These are phyloP conservation scores for Auriscalpium microsporum DNA, from an alignment of 768 basidiomycete species.

Conservation along the genomic window DNA sequence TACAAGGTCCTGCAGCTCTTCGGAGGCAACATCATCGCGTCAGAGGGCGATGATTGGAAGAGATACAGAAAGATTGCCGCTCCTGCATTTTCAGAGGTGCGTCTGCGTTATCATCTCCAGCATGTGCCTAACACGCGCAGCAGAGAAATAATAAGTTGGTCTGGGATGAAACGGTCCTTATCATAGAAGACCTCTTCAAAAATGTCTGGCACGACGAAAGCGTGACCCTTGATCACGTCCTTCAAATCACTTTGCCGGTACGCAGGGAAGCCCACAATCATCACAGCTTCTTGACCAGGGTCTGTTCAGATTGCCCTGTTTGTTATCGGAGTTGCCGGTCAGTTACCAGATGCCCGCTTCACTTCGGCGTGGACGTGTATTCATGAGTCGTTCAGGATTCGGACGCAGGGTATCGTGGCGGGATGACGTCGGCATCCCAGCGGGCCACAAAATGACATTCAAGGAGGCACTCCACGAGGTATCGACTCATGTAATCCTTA, in stretches of 20 bases:
- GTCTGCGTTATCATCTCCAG: not conserved
- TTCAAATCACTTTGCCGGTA: slow-evolving; percentile 49
- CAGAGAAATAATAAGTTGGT: slow-evolving; percentile 31
- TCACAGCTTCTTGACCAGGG: not conserved
- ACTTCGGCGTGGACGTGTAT: not conserved
- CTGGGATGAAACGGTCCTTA: slow-evolving; percentile 29
- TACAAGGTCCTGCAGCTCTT: slow-evolving; percentile 42
- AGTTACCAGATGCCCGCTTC: not conserved
- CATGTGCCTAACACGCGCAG: not conserved
- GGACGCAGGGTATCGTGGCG: slow-evolving; percentile 43
- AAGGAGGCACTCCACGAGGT: slow-evolving; percentile 39
- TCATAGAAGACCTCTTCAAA: slow-evolving; percentile 24
- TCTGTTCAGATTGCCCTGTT: slow-evolving; percentile 55
- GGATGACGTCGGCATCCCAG: slow-evolving; percentile 31
- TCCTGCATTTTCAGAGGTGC: slow-evolving; percentile 58
- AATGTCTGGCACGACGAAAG: slow-evolving; percentile 40
- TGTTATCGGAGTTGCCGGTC: slow-evolving; percentile 44
- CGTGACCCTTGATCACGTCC: slow-evolving; percentile 35
- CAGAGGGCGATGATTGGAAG: slow-evolving; percentile 60
- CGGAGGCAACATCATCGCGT: slow-evolving; percentile 53
- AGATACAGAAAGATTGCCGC: slow-evolving; percentile 52
- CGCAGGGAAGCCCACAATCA: slow-evolving; percentile 5
- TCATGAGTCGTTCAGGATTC: slow-evolving; percentile 25
- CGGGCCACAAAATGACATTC: slow-evolving; percentile 41
- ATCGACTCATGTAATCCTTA: slow-evolving; percentile 29